phyloP scores from a whole-genome alignment of 768 basidiomycete genomes.

The Basidioascus undulatus region DNA sequence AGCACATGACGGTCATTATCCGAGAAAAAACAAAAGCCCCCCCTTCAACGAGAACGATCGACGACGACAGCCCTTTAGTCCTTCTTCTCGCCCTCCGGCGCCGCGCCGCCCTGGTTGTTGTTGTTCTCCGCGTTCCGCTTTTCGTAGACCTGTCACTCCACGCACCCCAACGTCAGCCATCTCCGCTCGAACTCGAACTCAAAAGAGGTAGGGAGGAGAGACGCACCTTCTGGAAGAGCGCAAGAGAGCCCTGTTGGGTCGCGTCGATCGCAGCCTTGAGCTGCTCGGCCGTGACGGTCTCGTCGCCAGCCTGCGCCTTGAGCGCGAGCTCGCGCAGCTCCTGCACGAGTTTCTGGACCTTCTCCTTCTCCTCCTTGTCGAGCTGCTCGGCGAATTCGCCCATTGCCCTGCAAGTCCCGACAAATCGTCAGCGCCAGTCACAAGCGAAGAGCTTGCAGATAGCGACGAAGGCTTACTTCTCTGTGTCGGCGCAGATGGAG shows the following conservation, averaged over 20 bases:
- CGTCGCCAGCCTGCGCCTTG: slow-evolving; percentile 74
- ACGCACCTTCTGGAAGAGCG: slow-evolving; percentile 51
- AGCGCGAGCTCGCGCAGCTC: slow-evolving; percentile 72
- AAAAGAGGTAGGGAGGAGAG: not conserved
- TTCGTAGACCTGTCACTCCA: slow-evolving; percentile 39
- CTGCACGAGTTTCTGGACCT: slow-evolving; percentile 59
- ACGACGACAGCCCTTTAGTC: slow-evolving; percentile 27
- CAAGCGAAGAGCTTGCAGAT: slow-evolving; percentile 3
- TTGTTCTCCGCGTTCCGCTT: slow-evolving; percentile 57
- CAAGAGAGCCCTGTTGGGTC: slow-evolving; percentile 81
- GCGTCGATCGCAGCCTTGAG: slow-evolving; percentile 85
- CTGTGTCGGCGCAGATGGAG: slow-evolving; percentile 77
- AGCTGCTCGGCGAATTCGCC: slow-evolving; percentile 94
- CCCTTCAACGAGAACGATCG: too few species aligned
- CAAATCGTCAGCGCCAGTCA: not conserved
- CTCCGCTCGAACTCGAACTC: not conserved
- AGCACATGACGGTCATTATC: too few species aligned
- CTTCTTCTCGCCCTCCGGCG: slow-evolving; percentile 43
- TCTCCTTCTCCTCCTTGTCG: slow-evolving; percentile 75
- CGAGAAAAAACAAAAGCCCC: too few species aligned
- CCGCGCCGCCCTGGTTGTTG: slow-evolving; percentile 22
- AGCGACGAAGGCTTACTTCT: slow-evolving; percentile 41
- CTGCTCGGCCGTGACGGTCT: slow-evolving; percentile 49
- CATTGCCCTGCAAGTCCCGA: slow-evolving; percentile 62
- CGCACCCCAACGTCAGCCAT: not conserved